These are phyloP conservation scores for Fusarium sp. DNA, from an alignment of 2,329 filamentous ascomycete genomes.

Conservation along the genomic window DNA sequence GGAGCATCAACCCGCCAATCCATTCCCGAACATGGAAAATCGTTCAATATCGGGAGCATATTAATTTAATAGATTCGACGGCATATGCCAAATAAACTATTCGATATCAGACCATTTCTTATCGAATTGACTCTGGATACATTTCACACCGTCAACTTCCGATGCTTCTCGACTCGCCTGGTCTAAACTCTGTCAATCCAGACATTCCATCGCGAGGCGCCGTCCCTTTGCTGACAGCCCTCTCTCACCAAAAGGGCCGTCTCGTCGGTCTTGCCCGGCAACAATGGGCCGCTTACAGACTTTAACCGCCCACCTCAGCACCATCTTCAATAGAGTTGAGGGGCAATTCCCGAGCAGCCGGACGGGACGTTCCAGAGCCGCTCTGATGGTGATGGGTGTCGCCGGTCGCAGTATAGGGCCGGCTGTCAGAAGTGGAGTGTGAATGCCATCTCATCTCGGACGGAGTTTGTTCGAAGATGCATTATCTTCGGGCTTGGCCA, in stretches of 20 bases:
- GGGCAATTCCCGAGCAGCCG: constrained; percentile 1
- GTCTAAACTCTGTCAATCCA: background rate
- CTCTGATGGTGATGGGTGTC: background rate
- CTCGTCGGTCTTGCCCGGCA: constrained; percentile 11
- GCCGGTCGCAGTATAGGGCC: background rate
- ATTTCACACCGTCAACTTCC: background rate
- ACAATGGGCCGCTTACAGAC: constrained; percentile 11
- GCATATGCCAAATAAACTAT: constrained; percentile 5
- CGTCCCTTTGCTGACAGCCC: background rate
- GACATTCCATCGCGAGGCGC: constrained; percentile 24
- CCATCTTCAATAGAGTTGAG: background rate
- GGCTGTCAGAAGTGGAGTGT: constrained; percentile 27
- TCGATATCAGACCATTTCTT: background rate
- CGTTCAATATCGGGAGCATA: constrained; percentile 17
- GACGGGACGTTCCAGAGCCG: background rate
- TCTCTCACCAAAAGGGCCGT: background rate
- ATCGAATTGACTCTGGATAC: background rate
- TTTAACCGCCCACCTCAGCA: background rate
- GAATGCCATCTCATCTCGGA: constrained; percentile 33
- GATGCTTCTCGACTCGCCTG: constrained; percentile 5
- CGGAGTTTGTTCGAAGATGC: constrained; percentile 29
- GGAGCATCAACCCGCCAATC: constrained; percentile 17
- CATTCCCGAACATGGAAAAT: constrained; percentile 27
- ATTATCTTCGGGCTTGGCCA: constrained; percentile 32
- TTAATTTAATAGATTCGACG: background rate